A percentile compares a stretch with the other conserved stretches of the same genome.
These are phyloP conservation scores for Colletotrichum caudatum DNA, from an alignment of 2,329 filamentous ascomycete species.

Conservation along the genomic window DNA sequence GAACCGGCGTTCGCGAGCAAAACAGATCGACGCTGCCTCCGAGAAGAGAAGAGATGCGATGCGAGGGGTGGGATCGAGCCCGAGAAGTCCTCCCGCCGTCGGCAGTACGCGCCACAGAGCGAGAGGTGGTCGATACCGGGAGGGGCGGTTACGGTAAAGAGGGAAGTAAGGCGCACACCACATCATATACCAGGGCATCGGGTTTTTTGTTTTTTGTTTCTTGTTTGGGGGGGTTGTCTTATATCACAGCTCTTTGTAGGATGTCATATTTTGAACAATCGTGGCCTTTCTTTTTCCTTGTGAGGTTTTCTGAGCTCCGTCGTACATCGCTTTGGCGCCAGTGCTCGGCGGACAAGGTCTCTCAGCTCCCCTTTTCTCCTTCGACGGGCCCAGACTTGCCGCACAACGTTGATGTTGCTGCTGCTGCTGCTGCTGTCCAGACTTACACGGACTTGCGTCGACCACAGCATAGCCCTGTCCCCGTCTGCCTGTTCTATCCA, in stretches of 20 bases:
- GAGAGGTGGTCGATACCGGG: neutral
- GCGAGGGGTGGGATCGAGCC: neutral
- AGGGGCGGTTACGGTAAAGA: neutral
- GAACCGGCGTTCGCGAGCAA: neutral
- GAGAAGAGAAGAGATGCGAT: neutral
- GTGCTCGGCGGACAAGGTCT: neutral
- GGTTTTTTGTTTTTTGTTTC: neutral
- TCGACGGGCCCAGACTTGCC: neutral
- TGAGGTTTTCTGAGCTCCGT: conserved; percentile 10
- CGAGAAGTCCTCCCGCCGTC: neutral
- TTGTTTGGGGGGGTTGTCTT: neutral
- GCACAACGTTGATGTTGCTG: neutral
- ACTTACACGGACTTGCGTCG: neutral
- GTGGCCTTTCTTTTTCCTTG: neutral
- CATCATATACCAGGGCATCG: conserved; percentile 34
- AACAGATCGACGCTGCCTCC: neutral
- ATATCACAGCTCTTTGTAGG: conserved; percentile 18
- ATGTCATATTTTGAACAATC: conserved; percentile 9
- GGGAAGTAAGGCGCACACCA: conserved; percentile 9
- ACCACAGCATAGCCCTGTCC: neutral
- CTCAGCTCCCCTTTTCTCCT: neutral
- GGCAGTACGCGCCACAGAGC: too few relatives aligned
- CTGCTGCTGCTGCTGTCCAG: neutral
- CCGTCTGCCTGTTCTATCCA: neutral
- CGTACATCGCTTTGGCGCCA: neutral